Evolutionary conservation across 2,329 filamentous ascomycete species (phyloP).

Genomic region (Plenodomus tracheiphilus): DNA sequence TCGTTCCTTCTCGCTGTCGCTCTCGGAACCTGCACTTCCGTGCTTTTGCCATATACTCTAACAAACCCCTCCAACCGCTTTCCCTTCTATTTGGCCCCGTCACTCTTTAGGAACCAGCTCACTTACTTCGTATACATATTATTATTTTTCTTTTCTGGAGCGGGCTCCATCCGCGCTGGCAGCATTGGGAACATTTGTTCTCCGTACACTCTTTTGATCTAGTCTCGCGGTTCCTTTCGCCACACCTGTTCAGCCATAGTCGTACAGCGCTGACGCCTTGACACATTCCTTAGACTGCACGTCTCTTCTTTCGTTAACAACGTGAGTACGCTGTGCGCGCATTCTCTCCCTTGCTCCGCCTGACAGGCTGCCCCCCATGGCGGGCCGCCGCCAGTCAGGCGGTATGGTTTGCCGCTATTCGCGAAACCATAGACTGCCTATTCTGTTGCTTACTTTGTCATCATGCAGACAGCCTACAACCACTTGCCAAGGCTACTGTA

Average conservation of each 20-base stretch:
- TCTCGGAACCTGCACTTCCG: conserved; percentile 38
- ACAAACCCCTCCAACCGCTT: conserved; percentile 32
- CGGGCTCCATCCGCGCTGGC: conserved; percentile 47
- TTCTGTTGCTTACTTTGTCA: conserved; percentile 31
- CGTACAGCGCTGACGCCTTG: conserved; percentile 40
- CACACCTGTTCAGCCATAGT: conserved; percentile 31
- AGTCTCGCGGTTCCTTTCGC: conserved; percentile 26
- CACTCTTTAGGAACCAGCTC: conserved; percentile 43
- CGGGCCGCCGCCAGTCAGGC: conserved; percentile 24
- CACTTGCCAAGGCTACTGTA: conserved; percentile 24
- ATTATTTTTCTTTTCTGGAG: conserved; percentile 36
- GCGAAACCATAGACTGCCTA: conserved; percentile 19
- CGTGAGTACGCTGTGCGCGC: conserved; percentile 32
- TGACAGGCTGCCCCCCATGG: conserved; percentile 19
- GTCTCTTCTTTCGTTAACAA: conserved; percentile 24
- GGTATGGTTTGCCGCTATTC: conserved; percentile 19
- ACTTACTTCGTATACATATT: conserved; percentile 36
- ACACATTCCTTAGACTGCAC: conserved; percentile 41
- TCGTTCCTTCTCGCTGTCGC: conserved; percentile 35
- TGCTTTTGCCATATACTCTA: conserved; percentile 42
- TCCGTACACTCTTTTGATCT: conserved; percentile 46
- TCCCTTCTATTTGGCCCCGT: conserved; percentile 44
- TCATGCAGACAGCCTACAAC: conserved; percentile 24
- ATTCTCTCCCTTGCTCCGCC: conserved; percentile 32
- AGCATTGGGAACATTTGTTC: conserved; percentile 41